Evolutionary conservation across 2,329 filamentous ascomycete species (phyloP).

Genomic region (Kalaharituber pfeilii): DNA sequence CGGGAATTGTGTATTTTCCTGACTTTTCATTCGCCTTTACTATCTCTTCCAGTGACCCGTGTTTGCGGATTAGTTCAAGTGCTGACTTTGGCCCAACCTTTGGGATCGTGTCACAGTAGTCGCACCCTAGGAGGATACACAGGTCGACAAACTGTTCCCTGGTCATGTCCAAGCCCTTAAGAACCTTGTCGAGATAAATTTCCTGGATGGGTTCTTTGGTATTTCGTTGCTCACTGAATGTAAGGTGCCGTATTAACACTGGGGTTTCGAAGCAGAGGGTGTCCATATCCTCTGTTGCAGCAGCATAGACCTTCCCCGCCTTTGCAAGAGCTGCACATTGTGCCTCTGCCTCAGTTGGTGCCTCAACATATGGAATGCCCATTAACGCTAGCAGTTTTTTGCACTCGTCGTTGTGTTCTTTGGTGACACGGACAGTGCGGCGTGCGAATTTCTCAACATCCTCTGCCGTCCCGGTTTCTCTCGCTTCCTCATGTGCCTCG

Average conservation of each 20-base stretch:
- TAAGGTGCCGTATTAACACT: conserved; percentile 78
- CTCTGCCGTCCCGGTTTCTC: conserved; percentile 88
- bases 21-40: conserved; percentile 64
- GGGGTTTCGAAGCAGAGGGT: conserved; percentile 90
- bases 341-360: conserved; percentile 91
- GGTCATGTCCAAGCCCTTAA: conserved; percentile 79
- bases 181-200: conserved; percentile 69
- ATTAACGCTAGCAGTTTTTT: conserved; percentile 80
- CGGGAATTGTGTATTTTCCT: conserved; percentile 67
- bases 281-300: conserved; percentile 97
- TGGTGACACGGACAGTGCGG: conserved; percentile 82
- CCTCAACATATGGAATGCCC: conserved; percentile 89
- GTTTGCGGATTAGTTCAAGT: conserved; percentile 81
- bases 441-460: conserved; percentile 97
- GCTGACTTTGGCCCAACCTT: conserved; percentile 87
- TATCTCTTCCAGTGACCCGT: conserved; percentile 73
- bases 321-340: conserved; percentile 82
- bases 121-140: conserved; percentile 91
- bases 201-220: conserved; percentile 89
- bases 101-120: conserved; percentile 91
- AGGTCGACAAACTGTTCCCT: conserved; percentile 87
- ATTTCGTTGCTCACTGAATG: conserved; percentile 76
- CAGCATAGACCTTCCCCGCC: conserved; percentile 89
- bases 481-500: conserved; percentile 82
- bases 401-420: conserved; percentile 91